Evolutionary conservation across 2,329 filamentous ascomycete genomes (phyloP), one percentile per base, ranked within the genome.

Genomic region (Cercospora janseana): DNA sequence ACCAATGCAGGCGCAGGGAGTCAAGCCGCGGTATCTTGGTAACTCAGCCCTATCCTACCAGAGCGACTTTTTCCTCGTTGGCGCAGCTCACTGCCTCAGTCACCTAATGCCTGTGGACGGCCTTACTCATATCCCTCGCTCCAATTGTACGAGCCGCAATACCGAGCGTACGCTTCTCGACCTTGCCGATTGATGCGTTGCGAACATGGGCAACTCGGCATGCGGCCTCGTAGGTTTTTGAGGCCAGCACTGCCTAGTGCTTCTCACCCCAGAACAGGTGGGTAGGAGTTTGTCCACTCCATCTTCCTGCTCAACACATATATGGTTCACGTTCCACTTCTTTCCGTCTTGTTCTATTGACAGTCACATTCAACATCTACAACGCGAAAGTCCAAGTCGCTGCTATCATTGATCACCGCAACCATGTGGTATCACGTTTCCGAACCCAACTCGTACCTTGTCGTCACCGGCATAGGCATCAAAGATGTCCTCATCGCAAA

Each of bases 401-500:
- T n/a, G n/a, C n/a, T n/a, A n/a, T n/a, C n/a, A n/a, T n/a, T n/a
- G n/a, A 47, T 37, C 29, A 56, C 44, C 18, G 45, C 49, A 26
- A 52, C 9, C 15, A 63, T 66, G 55, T 72, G 65, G 56, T 66
- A 63, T 43, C 80, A 77, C 67, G 79, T 89, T 57, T 85, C 87
- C 15, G 80, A 81, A 49, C 84, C 87, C 21, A 87, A 90, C 72
- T 81, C 89, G 72, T 94, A 93, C 77, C 86, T 94, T 70, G 88
- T 88, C 76, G 81, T 60, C 34, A 65, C 63, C 32, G 88, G 89
- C 72, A 83, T 83, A 71, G 82, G 85, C 58, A 79, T 95, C 61
- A 76, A 83, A 34, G 83, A 79, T 63, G 81, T 94, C 61, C 80
- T 81, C 60, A 90, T 94, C 69, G 82, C 80, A 65, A 95, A 94